Base-by-base conservation (phyloP, 768 basidiomycete species). In the Lactarius hengduanensis region DNA sequence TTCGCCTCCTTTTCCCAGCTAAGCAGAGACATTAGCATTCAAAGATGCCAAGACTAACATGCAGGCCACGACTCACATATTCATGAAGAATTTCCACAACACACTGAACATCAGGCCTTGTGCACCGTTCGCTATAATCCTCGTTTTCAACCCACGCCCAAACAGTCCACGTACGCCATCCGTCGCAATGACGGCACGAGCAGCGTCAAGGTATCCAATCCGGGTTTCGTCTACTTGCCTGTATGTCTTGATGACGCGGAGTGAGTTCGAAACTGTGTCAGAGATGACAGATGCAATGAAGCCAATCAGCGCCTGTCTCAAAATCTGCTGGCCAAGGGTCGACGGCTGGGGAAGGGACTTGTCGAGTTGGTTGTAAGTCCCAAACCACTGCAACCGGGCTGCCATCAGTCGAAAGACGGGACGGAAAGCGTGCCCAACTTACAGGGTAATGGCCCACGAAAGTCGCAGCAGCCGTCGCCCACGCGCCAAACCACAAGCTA, bases 191-290 rank as follows among this genome's bases (percentile, higher is more conserved):
- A 98, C 90, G 6, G 84, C 86, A 57, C 82, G 82, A 0, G 92
- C 94, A 0, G 94, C 92, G 60, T 88, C 85, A 4, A 81, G 63
- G 74, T 98, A 98, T 1, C 88, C 85, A 18, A 98, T 89, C 36
- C 86, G 83, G 5, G 85, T 85, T 67, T 90, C 88, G 73, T 94
- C 86, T 38, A 96, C 94, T 75, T 98, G 96, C 18, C 96, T 81
- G 77, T 97, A 98, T 0, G 96, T 98, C 83, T 98, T 98, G 73
- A 98, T 78, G 2, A 98, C 96, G 22, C 94, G 85, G 1, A 98
- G 79, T 6, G 90, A 93, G 78, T 98, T 98, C 54, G 90, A 92
- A 50, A 90, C 74, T 2, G 88, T 90, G 74, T 98, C 96, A 13
- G 92, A 95, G 2, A 87, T 81, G 61, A 97, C 80, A 5, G 92